A percentile compares a stretch with the other conserved stretches of the same genome.
Evolutionary conservation across 805 yeast genomes (phyloP).

Genomic region (Yarrowia hollandica): DNA sequence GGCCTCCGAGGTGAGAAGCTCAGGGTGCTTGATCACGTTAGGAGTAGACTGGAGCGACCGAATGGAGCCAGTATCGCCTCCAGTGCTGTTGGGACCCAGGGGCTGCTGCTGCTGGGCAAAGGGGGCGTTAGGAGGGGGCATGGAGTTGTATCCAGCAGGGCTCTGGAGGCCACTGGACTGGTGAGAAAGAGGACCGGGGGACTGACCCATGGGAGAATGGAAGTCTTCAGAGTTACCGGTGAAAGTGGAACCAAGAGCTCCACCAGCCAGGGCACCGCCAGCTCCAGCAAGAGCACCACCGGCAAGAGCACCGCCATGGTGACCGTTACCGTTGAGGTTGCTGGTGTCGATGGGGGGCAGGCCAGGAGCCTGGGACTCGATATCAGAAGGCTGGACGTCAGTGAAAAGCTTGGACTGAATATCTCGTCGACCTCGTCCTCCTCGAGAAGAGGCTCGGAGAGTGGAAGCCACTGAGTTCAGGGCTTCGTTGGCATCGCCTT

Average conservation of each 20-base stretch:
- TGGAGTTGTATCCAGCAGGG: slow-evolving; percentile 3
- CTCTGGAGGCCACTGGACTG: background rate
- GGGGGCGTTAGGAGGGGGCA: slow-evolving; percentile 30
- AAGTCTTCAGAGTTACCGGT: slow-evolving; percentile 23
- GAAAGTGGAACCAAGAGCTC: slow-evolving; percentile 8
- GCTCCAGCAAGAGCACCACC: background rate
- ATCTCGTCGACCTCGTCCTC: slow-evolving; percentile 39
- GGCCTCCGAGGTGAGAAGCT: slow-evolving; percentile 34
- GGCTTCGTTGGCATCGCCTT: slow-evolving; percentile 39
- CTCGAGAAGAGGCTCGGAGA: slow-evolving; percentile 38
- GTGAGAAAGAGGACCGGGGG: slow-evolving; percentile 5
- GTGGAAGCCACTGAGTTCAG: slow-evolving; percentile 40
- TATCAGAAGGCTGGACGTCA: slow-evolving; percentile 35
- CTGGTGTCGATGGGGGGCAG: slow-evolving; percentile 13
- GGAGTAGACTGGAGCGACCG: slow-evolving; percentile 34
- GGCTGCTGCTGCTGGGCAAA: slow-evolving; percentile 27
- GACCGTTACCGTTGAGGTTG: slow-evolving; percentile 7
- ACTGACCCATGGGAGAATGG: slow-evolving; percentile 18
- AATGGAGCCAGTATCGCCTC: slow-evolving; percentile 35
- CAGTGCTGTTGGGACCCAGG: slow-evolving; percentile 11
- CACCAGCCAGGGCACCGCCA: slow-evolving; percentile 12
- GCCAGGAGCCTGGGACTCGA: slow-evolving; percentile 15
- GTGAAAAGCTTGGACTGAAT: slow-evolving; percentile 39
- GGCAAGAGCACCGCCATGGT: background rate
- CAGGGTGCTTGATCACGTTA: slow-evolving; percentile 35